Evolutionary conservation across 2,329 filamentous ascomycete species (phyloP).

Genomic region (Drechmeria coniospora): DNA sequence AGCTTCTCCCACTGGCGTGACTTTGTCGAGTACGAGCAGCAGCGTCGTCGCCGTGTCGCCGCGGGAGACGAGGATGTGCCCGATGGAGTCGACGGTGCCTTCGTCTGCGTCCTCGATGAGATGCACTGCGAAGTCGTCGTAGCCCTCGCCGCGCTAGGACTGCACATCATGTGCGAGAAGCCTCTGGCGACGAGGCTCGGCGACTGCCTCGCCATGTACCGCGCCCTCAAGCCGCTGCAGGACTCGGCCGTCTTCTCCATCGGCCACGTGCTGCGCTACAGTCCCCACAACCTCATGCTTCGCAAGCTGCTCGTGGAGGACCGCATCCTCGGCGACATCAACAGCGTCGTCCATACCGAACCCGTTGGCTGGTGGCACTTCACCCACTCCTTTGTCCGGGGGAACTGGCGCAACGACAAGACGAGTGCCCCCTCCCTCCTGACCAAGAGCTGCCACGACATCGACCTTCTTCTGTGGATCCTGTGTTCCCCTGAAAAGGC

Average conservation of each 20-base stretch:
- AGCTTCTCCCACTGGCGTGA: constrained; percentile 60
- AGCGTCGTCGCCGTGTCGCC: constrained; percentile 37
- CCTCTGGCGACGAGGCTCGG: constrained; percentile 66
- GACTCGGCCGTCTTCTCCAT: constrained; percentile 57
- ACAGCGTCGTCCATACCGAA: constrained; percentile 82
- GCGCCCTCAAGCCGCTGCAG: constrained; percentile 28
- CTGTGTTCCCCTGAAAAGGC: constrained; percentile 53
- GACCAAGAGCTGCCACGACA: constrained; percentile 92
- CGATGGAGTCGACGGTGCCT: constrained; percentile 44
- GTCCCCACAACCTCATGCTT: constrained; percentile 77
- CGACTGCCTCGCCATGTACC: constrained; percentile 65
- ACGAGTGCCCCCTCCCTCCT: constrained; percentile 67
- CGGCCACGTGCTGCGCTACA: constrained; percentile 87
- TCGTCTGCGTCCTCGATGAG: constrained; percentile 66
- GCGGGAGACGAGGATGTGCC: constrained; percentile 30
- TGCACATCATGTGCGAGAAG: constrained; percentile 94
- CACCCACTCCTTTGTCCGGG: constrained; percentile 75
- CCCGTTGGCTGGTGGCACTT: constrained; percentile 97
- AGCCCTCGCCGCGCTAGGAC: constrained; percentile 49
- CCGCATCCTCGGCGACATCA: constrained; percentile 63
- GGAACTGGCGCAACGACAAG: constrained; percentile 80
- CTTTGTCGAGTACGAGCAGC: constrained; percentile 57
- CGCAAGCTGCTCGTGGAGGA: constrained; percentile 64
- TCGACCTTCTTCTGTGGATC: constrained; percentile 86
- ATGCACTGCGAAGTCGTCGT: constrained; percentile 71